Evolutionary conservation across 2,329 filamentous ascomycete species (phyloP), one percentile per base, ranked within the genome.

Genomic region (Botrytis hyacinthi): DNA sequence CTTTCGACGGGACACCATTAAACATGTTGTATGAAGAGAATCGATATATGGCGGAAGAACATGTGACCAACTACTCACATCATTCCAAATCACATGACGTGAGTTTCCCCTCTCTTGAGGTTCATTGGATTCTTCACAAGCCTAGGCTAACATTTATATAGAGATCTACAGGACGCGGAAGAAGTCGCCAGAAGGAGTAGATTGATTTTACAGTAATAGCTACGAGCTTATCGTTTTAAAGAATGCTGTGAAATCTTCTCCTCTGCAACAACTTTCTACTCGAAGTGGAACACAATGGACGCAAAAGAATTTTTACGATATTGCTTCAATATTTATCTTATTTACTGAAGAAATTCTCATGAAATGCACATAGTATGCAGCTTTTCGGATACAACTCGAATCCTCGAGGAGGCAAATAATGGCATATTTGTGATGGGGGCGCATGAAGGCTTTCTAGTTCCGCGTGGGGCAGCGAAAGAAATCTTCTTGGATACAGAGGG

Each of bases 1-100:
- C 74, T 26, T 80, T 80, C 42, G 78, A 80, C 54, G 79, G 79
- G 1, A 80, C 79, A 40, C 79, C 79, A 4, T 61, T 80, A 35
- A 80, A 80, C 57, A 71, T 79, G 77, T 69, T 80, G 10, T 78
- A 78, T 40, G 79, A 80, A 67, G 79, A 80, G 70, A 80, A 80
- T 48, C 44, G 75, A 46, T 76, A 67, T 54, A 65, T 67, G 54
- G 78, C 77, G 2, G 77, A 78, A 61, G 71, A 72, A 54, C 74
- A 75, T 65, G 73, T 74, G 63, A 69, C 37, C 10, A 40, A 4
- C 0, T 14, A 26, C 44, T 68, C 73, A 69, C 54, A 63, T 71
- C 62, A 69, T 6, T 40, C 18, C 0, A 63, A 57, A 51, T 51
- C 48, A 37, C 29, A 61, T 29, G 32, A 60, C 9, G 46, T 42